Conservation (phyloP, 805 yeast species). For the Komagataella populi region DNA sequence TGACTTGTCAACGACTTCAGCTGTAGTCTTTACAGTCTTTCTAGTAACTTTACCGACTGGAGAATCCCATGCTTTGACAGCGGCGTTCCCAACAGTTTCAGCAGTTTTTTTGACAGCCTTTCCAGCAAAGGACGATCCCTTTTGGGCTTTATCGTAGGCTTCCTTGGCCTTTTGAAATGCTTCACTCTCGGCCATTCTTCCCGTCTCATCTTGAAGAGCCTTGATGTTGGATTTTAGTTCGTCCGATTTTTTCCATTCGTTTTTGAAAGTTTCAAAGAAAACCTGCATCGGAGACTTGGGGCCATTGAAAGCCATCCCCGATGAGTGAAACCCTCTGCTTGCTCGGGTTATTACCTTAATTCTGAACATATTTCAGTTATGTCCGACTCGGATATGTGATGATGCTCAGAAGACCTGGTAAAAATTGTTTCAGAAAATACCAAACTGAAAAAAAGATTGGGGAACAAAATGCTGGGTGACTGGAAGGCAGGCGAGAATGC, state of each 20-base stretch:
- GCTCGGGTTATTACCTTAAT: not conserved
- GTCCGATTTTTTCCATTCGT: slow-evolving; percentile 81
- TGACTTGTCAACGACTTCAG: slow-evolving; percentile 71
- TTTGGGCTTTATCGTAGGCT: slow-evolving; percentile 79
- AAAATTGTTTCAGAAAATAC: not conserved
- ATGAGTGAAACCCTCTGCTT: slow-evolving; percentile 1
- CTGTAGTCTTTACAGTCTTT: slow-evolving; percentile 67
- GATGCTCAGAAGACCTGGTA: not conserved
- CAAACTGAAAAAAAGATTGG: not conserved
- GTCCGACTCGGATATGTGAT: not conserved
- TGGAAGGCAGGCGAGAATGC: too few species aligned
- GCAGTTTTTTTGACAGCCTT: slow-evolving; percentile 80
- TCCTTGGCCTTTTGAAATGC: slow-evolving; percentile 89
- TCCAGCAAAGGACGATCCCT: slow-evolving; percentile 43
- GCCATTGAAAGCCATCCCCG: slow-evolving; percentile 1
- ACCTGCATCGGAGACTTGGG: slow-evolving; percentile 80
- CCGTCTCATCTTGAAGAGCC: slow-evolving; percentile 92
- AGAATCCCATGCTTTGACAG: slow-evolving; percentile 91
- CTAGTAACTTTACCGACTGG: slow-evolving; percentile 86
- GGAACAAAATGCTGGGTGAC: not conserved
- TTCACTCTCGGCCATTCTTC: slow-evolving; percentile 84
- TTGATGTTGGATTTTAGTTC: slow-evolving; percentile 89
- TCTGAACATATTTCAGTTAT: not conserved
- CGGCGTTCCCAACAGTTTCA: slow-evolving; percentile 84
- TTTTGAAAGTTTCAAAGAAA: slow-evolving; percentile 81